Conservation (phyloP, 352 stramenopile species). For the Blastocystis sp. region DNA sequence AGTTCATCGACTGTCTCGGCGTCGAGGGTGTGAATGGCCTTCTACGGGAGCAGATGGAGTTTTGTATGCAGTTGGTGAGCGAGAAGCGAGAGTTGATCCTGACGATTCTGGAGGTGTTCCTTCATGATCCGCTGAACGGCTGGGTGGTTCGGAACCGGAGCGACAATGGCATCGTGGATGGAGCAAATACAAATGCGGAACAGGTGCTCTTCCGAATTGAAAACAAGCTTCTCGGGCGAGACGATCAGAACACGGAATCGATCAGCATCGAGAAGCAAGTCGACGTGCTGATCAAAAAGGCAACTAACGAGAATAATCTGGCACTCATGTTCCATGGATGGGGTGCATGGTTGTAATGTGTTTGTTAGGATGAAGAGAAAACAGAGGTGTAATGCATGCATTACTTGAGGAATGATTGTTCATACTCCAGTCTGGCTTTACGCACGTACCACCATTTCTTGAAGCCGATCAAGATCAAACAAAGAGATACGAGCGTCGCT, state of each 20-base stretch:
- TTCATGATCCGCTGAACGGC: constrained; percentile 95
- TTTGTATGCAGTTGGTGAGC: constrained; percentile 76
- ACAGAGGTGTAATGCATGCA: neutral
- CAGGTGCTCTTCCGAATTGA: constrained; percentile 85
- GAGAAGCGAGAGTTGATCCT: constrained; percentile 83
- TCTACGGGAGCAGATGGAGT: constrained; percentile 84
- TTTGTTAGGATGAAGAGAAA: constrained; percentile 20
- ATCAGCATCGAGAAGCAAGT: constrained; percentile 94
- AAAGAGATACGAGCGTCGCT: constrained; percentile 24
- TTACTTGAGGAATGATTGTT: neutral
- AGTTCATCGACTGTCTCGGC: constrained; percentile 98
- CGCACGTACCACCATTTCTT: constrained; percentile 56
- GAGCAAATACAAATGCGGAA: constrained; percentile 72
- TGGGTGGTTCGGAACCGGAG: constrained; percentile 85
- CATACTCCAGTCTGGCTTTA: constrained; percentile 43
- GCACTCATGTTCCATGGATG: constrained; percentile 86
- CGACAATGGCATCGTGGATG: constrained; percentile 65
- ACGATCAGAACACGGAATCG: constrained; percentile 80
- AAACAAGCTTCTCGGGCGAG: constrained; percentile 93
- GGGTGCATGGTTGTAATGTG: constrained; percentile 80
- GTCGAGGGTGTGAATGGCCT: constrained; percentile 83
- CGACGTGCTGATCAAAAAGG: constrained; percentile 88
- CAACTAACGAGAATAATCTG: constrained; percentile 84
- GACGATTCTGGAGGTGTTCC: constrained; percentile 94
- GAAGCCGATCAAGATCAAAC: constrained; percentile 49